These are phyloP conservation scores for Leccinum subspadiceum DNA, from an alignment of 1,284 basidiomycete genomes.

Conservation along the genomic window DNA sequence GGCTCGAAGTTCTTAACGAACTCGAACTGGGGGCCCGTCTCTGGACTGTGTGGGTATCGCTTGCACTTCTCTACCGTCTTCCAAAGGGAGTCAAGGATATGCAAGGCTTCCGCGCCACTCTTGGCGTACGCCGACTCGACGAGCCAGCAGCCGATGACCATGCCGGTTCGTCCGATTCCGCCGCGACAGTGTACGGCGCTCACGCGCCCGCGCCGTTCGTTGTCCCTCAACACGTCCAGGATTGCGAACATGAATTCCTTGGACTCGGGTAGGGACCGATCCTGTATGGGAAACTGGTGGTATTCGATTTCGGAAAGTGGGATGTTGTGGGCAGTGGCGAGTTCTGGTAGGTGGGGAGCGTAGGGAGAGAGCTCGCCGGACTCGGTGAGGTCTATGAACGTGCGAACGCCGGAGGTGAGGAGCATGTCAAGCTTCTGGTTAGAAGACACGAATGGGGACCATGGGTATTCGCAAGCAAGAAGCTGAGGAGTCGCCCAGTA, in stretches of 20 bases:
- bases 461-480: conserved; percentile 78
- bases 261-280: conserved; percentile 60
- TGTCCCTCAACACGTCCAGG: conserved; percentile 55
- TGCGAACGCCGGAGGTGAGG: conserved; percentile 66
- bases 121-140: conserved; percentile 61
- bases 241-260: conserved; percentile 54
- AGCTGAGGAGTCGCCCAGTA: conserved; percentile 75
- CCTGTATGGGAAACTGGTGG: conserved; percentile 72
- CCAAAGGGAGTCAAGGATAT: conserved; percentile 67
- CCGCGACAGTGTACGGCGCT: conserved; percentile 74
- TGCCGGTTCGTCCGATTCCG: conserved; percentile 72
- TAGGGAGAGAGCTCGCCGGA: conserved; percentile 68
- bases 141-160: conserved; percentile 76
- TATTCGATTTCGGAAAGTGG: conserved; percentile 56
- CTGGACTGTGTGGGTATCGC: conserved; percentile 71
- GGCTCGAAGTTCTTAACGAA: conserved; percentile 57
- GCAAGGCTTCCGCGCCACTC: conserved; percentile 61
- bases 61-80: conserved; percentile 71
- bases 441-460: conserved; percentile 49
- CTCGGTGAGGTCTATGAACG: conserved; percentile 79
- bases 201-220: conserved; percentile 52
- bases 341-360: conserved; percentile 50
- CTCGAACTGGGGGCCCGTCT: conserved; percentile 73
- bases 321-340: conserved; percentile 54
- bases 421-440: conserved; percentile 66